Evolutionary conservation across 2,329 filamentous ascomycete species (phyloP), one percentile per base, ranked within the genome.

Genomic region (Fusarium avenaceum): DNA sequence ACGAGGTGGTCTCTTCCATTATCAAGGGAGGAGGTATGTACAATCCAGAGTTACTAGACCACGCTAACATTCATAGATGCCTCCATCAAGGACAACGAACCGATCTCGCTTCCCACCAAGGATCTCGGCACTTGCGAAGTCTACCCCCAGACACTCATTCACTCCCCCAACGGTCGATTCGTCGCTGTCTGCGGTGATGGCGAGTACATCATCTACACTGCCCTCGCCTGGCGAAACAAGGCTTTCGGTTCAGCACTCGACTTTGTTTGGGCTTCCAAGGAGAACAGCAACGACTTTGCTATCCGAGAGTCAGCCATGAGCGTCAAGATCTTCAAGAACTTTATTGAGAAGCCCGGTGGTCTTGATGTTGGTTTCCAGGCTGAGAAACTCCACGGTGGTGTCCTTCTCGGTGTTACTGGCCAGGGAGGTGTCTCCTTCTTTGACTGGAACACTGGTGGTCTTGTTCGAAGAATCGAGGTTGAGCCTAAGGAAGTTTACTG

Each of bases 121-220:
- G 96, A 99, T 69, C 88, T 99, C 45, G 96, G 96, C 35, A 96
- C 92, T 35, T 98, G 95, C 77, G 96, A 99, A 82, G 91, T 99
- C 43, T 99, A 97, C 80, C 96, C 96, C 1, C 94, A 97, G 77
- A 97, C 94, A 0, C 86, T 99, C 51, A 87, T 93, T 35, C 96
- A 99, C 82, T 97, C 94, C n/a, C 93, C 96, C 35, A 99, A 99
- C 73, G 94, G 94, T 51, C 89, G 94, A 63, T 96, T 96, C 72
- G 92, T 96, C 48, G 79, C 84, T 19, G 84, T 86, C 47, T 98
- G 95, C 71, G 96, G 96, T 70, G 96, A 99, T 77, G 96, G 96
- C 66, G 96, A 99, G 80, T 99, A 97, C 82, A 98, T 98, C 78
- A 97, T 98, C 75, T 98, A 98, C 83, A 98, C 96, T 28, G 94